Conservation (phyloP, 495 filamentous ascomycete genomes). For the Elasticomyces elasticus region DNA sequence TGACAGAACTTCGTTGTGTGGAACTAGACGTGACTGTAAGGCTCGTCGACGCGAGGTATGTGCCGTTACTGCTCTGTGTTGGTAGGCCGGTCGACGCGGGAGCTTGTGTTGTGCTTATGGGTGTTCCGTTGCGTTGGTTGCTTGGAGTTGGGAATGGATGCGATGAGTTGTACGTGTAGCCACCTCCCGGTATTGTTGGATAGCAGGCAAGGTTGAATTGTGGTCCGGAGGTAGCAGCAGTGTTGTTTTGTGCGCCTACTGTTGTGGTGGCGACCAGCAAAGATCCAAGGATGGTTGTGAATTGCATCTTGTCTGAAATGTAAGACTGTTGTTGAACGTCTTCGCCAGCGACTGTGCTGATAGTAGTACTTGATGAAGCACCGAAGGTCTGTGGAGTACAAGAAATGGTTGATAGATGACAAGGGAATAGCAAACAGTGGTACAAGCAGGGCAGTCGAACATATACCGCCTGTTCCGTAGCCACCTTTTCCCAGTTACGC, state of each 20-base stretch:
- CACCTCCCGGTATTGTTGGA: neutral
- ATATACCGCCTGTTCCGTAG: neutral
- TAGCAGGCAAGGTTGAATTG: neutral
- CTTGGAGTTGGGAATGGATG: neutral
- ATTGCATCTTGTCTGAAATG: neutral
- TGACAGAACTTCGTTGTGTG: neutral
- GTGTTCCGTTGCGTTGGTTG: neutral
- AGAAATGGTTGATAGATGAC: neutral
- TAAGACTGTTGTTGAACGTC: neutral
- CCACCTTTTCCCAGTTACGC: neutral
- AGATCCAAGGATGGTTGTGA: neutral
- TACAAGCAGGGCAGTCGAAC: neutral
- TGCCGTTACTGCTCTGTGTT: neutral
- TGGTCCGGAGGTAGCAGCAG: neutral
- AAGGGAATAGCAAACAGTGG: neutral
- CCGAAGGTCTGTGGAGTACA: too few species aligned
- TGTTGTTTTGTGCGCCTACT: slow-evolving; percentile 1
- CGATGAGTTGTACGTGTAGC: neutral
- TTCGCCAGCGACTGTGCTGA: neutral
- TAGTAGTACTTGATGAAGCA: neutral
- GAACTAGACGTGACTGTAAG: neutral
- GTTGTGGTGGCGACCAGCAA: neutral
- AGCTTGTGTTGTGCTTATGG: neutral
- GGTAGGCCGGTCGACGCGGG: neutral
- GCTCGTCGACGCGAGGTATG: neutral